A percentile compares a stretch with the other conserved stretches of the same genome.
phyloP scores from a whole-genome alignment of 2,329 filamentous ascomycete genomes.

The Hypomyces rosellus region DNA sequence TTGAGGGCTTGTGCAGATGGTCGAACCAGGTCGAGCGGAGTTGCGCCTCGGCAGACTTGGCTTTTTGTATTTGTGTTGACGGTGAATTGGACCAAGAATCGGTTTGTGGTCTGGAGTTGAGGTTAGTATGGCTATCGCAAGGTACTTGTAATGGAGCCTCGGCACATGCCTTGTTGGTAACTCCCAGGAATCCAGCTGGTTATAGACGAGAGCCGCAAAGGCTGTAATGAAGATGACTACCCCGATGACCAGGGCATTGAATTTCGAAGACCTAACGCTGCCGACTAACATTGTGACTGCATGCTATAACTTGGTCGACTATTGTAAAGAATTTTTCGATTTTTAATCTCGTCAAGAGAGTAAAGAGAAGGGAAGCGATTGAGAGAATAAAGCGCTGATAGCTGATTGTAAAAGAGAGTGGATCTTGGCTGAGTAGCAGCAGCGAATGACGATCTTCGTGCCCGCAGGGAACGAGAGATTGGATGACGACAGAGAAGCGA shows the following conservation, averaged over 20 bases:
- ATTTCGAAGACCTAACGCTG: constrained; percentile 24
- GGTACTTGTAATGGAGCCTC: not conserved
- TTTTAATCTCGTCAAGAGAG: too few species aligned
- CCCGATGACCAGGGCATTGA: constrained; percentile 23
- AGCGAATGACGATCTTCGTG: constrained; percentile 8
- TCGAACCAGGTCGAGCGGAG: constrained; percentile 28
- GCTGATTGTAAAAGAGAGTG: constrained; percentile 1
- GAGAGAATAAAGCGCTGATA: not conserved
- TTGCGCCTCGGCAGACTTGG: constrained; percentile 13
- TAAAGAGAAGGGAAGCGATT: not conserved
- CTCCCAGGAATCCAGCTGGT: constrained; percentile 25
- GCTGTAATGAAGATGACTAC: constrained; percentile 27
- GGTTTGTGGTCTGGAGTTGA: not conserved
- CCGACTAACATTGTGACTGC: constrained; percentile 24
- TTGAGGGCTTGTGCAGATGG: constrained; percentile 23
- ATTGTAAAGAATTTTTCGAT: not conserved
- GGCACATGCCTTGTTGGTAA: constrained; percentile 15
- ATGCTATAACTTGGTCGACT: constrained; percentile 14
- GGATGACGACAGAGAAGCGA: not conserved
- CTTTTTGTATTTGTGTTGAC: constrained; percentile 5
- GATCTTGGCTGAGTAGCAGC: not conserved
- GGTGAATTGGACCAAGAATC: not conserved
- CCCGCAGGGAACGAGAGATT: not conserved
- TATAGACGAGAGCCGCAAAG: constrained; percentile 27
- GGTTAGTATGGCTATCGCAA: not conserved